Percentiles rank a stretch among this genome's conserved stretches.
These are phyloP conservation scores for Fusarium sp. DNA, from an alignment of 2,329 filamentous ascomycete genomes.

Conservation along the genomic window DNA sequence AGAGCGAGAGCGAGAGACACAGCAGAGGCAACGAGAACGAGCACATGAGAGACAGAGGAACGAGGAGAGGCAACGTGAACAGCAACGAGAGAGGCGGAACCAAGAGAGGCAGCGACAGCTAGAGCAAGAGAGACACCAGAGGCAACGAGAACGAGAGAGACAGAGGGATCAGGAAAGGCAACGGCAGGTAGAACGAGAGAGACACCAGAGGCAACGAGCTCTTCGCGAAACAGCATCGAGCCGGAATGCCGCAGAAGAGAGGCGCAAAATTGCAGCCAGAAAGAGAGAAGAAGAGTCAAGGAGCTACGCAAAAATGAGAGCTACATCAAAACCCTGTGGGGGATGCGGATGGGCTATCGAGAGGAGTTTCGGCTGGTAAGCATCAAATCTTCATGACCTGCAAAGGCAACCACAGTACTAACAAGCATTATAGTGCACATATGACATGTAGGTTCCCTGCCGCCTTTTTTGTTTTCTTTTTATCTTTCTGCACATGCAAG, in stretches of 20 bases:
- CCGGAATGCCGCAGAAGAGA: conserved; percentile 41
- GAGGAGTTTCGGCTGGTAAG: conserved; percentile 55
- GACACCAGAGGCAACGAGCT: not conserved
- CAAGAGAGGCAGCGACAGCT: not conserved
- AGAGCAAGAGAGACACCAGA: not conserved
- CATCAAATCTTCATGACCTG: not conserved
- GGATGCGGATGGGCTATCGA: conserved; percentile 51
- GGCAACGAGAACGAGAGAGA: not conserved
- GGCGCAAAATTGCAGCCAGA: conserved; percentile 41
- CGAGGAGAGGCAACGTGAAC: not conserved
- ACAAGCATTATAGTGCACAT: conserved; percentile 46
- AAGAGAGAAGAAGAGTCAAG: conserved; percentile 48
- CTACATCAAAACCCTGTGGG: conserved; percentile 51
- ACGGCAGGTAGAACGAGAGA: not conserved
- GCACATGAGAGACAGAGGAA: not conserved
- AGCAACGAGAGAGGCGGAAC: not conserved
- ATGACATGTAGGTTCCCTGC: conserved; percentile 52
- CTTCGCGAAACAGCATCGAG: conserved; percentile 36
- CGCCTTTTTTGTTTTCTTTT: not conserved
- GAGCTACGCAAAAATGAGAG: conserved; percentile 42
- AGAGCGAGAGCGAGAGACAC: not conserved
- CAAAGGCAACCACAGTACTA: conserved; percentile 24
- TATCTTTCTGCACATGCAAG: not conserved
- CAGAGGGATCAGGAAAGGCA: not conserved
- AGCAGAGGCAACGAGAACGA: not conserved